Evolutionary conservation across 352 stramenopile species (phyloP), one percentile per base, ranked within the genome.

Genomic region (Pythium sp.): DNA sequence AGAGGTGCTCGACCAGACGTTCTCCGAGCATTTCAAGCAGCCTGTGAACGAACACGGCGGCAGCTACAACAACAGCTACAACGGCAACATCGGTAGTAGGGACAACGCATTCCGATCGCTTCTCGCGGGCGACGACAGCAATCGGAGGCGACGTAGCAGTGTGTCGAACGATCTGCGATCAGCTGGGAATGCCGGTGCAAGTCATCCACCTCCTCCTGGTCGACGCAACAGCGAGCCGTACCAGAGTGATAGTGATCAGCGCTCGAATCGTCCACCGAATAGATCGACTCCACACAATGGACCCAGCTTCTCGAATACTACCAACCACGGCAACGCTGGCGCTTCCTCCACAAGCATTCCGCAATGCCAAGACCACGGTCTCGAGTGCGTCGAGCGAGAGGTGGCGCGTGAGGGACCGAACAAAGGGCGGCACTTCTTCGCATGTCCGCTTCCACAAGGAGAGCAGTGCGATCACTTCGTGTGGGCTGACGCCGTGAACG

Each of bases 381-480:
- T 90, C 47, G 69, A 71, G 26, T 90, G 82, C 32, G 76, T 76
- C 4, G 70, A 91, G 64, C 81, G 80, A 26, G 69, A 84, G 63
- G 84, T 92, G 8, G 75, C 62, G 38, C 75, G 82, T 26, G 86
- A 94, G 5, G 84, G 81, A 0, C 72, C 72, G 6, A 99, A 99
- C 80, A 98, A 95, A 67, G 95, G 94, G 3, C 82, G 93, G 4
- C 85, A 89, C 62, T 98, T 99, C 76, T 98, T 92, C 77, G 79
- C 79, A 2, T 99, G 95, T 65, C 79, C 82, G 0, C 80, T 91
- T 20, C 88, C 93, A 5, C 86, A 86, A 63, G 80, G 82, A 14
- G 87, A 97, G 41, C 84, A 97, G 67, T 98, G 93, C 71, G 80
- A 95, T 54, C 96, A 96, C 69, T 99, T 99, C 70, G 76, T 92